These are phyloP conservation scores for Musa troglodytarum DNA, from an alignment of 176 grass and related monocot genomes.

Conservation along the genomic window DNA sequence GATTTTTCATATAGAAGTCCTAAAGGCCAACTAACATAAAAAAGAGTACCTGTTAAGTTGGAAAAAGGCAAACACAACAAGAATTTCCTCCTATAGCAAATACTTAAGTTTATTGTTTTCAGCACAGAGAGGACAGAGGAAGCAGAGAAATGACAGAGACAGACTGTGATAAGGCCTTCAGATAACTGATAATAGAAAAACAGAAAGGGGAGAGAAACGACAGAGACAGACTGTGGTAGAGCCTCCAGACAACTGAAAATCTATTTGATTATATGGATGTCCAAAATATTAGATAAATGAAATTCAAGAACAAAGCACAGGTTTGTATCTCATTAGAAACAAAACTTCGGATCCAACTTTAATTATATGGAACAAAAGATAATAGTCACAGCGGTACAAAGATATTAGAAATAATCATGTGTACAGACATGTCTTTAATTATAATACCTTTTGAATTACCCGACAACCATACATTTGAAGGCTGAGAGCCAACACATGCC, in stretches of 20 bases:
- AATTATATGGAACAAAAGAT: not conserved
- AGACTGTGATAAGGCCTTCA: too few species aligned
- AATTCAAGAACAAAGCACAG: not conserved
- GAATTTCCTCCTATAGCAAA: too few species aligned
- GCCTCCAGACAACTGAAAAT: not conserved
- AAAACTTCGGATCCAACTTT: not conserved
- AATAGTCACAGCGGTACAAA: not conserved
- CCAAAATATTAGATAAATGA: not conserved
- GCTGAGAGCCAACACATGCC: conserved; percentile 5
- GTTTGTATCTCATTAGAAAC: not conserved
- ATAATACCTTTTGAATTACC: conserved; percentile 18
- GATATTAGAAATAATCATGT: not conserved
- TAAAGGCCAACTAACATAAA: too few species aligned
- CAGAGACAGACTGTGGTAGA: too few species aligned
- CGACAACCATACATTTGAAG: conserved; percentile 20
- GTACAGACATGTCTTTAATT: not conserved
- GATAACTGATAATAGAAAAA: too few species aligned
- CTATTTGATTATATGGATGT: not conserved
- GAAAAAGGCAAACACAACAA: too few species aligned
- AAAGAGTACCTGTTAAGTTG: too few species aligned
- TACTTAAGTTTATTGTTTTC: too few species aligned
- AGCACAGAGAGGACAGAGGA: too few species aligned
- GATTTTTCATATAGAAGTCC: too few species aligned
- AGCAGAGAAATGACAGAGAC: too few species aligned
- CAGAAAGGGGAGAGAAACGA: too few species aligned